Base-by-base conservation (phyloP, 495 filamentous ascomycete genomes). In the Neurospora terricola region DNA sequence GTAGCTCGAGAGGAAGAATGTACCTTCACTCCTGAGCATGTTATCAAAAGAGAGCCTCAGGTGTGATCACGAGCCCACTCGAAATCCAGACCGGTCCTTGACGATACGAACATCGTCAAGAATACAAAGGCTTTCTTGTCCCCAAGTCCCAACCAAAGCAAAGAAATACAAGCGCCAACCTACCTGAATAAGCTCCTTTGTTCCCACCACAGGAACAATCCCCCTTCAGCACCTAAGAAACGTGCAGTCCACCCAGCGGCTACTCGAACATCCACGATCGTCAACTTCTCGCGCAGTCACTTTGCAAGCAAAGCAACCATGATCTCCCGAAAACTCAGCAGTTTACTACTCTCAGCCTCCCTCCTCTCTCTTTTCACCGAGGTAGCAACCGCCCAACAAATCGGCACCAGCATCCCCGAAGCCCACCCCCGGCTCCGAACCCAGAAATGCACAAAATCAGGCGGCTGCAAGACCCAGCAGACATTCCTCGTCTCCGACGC, bases 401-500 rank as follows among this genome's bases (percentile, higher is more conserved):
- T 78, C 72, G 80, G 78, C 42, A 78, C 74, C 42, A 68, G 69
- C 66, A 81, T 80, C 18, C 76, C 84, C 2, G 87, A 90, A 77
- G 82, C 80, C 38, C 87, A 88, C 69, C 88, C 88, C 16, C 74
- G 78, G 71, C 73, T 90, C 39, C 80, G 75, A 3, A 86, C 86
- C 11, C 85, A 84, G 73, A 74, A 80, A 39, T 90, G 88, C 81
- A 86, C 84, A 9, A 80, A 76, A 7, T 75, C 76, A 27, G 81
- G 81, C 38, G 84, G 86, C 12, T 89, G 87, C 76, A 81, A 78
- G 43, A 81, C 77, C 43, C 74, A 82, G 69, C 78, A 80, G n/a
- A 85, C 83, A 68, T 80, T 79, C 30, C 77, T 89, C 38, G 87
- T 88, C 11, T 76, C 87, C 18, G 88, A 90, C 75, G 80, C 82